Evolutionary conservation across 129 eudicot genomes (phyloP).

Genomic region (Scalesia atractyloides): DNA sequence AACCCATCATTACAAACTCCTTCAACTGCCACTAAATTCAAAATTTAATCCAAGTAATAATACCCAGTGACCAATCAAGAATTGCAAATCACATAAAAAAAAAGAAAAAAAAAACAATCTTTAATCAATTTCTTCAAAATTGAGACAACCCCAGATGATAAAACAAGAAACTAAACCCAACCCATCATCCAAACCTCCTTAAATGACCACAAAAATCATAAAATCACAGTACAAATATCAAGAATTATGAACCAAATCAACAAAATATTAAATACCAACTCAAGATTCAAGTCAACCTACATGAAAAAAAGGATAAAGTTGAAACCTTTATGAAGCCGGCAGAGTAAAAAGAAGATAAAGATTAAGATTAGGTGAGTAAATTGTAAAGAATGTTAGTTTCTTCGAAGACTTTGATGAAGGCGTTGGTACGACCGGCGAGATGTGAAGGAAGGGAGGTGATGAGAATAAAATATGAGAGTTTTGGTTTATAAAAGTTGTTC

Average conservation of each 20-base stretch:
- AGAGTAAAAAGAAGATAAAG: slow-evolving; percentile 11
- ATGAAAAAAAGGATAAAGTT: slow-evolving; percentile 25
- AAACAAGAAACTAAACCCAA: slow-evolving; percentile 19
- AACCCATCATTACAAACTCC: slow-evolving; percentile 5
- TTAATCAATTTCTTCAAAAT: background rate
- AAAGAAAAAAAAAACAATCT: background rate
- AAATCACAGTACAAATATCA: background rate
- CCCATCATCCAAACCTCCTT: background rate
- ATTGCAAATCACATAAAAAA: background rate
- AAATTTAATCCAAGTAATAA: background rate
- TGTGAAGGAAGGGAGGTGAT: slow-evolving; percentile 17
- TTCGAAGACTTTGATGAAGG: slow-evolving; percentile 23
- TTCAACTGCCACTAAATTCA: slow-evolving; percentile 6
- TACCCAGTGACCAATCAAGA: slow-evolving; percentile 1
- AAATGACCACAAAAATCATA: background rate
- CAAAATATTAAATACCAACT: slow-evolving; percentile 13
- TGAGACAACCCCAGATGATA: slow-evolving; percentile 17
- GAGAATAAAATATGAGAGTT: slow-evolving; percentile 18
- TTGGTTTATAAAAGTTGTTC: slow-evolving; percentile 17
- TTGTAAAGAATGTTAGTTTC: slow-evolving; percentile 15
- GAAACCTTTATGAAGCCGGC: slow-evolving; percentile 22
- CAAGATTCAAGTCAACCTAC: slow-evolving; percentile 26
- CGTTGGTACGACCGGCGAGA: slow-evolving; percentile 30
- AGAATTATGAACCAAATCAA: slow-evolving; percentile 13
- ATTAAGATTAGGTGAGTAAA: slow-evolving; percentile 19